A percentile compares a stretch with the other conserved stretches of the same genome.
Evolutionary conservation across 192 early-diverging fungal genomes (phyloP).

Genomic region (Dissophora ornata): DNA sequence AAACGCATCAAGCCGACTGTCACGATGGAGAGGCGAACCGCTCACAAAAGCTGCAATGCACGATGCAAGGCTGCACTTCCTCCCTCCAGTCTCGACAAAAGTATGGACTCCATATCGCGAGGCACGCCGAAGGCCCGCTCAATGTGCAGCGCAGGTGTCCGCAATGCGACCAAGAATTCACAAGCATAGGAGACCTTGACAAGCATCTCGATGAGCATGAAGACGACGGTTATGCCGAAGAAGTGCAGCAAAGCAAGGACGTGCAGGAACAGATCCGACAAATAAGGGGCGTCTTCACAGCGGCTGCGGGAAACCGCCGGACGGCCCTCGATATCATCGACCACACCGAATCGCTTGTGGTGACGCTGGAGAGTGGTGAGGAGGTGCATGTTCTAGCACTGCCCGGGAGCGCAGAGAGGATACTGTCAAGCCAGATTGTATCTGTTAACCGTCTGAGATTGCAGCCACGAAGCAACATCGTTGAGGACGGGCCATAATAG

Average conservation of each 20-base stretch:
- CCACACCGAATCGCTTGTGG: constrained; percentile 6
- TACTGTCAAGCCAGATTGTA: constrained; percentile 13
- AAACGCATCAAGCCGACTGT: constrained; percentile 19
- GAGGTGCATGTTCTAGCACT: constrained; percentile 14
- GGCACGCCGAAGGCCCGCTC: background rate
- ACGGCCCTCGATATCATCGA: constrained; percentile 4
- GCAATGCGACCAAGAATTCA: constrained; percentile 1
- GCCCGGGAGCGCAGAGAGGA: constrained; percentile 10
- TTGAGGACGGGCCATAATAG: constrained; percentile 1
- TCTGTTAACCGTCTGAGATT: constrained; percentile 6
- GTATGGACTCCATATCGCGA: constrained; percentile 11
- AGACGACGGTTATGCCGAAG: constrained; percentile 4
- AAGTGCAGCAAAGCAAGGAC: constrained; percentile 13
- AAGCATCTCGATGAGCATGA: constrained; percentile 18
- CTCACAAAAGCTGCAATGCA: background rate
- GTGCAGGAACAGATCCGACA: constrained; percentile 14
- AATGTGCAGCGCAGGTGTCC: constrained; percentile 9
- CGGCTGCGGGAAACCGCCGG: constrained; percentile 5
- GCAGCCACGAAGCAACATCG: background rate
- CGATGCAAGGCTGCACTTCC: background rate
- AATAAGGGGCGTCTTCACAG: constrained; percentile 5
- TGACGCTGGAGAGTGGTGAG: constrained; percentile 7
- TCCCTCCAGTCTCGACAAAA: constrained; percentile 15
- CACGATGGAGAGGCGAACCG: constrained; percentile 21
- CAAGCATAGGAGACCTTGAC: background rate